A percentile compares a stretch with the other conserved stretches of the same genome.
Evolutionary conservation across 2,329 filamentous ascomycete species (phyloP).

Genomic region (Fusarium sp.): DNA sequence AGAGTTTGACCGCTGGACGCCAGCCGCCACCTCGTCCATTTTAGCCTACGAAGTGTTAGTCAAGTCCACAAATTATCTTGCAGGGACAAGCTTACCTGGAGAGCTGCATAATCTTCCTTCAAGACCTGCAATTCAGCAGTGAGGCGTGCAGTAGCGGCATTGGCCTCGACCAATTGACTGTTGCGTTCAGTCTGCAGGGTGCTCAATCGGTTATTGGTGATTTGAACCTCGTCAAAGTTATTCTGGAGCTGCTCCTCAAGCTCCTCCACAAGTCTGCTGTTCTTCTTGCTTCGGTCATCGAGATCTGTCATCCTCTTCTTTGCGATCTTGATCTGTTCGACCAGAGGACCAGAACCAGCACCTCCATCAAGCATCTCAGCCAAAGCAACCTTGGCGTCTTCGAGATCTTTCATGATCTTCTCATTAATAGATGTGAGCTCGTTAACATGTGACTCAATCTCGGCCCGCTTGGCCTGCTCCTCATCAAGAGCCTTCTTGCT

Average conservation of each 20-base stretch:
- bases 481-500: slow-evolving; percentile 68
- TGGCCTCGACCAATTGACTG: slow-evolving; percentile 81
- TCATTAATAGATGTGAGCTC: slow-evolving; percentile 69
- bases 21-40: slow-evolving; percentile 63
- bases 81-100: slow-evolving; percentile 72
- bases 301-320: slow-evolving; percentile 73
- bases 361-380: slow-evolving; percentile 63
- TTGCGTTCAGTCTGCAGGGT: slow-evolving; percentile 80
- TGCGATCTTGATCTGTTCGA: slow-evolving; percentile 68
- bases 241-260: slow-evolving; percentile 95
- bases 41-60: slow-evolving; percentile 62
- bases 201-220: slow-evolving; percentile 85
- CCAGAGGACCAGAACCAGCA: slow-evolving; percentile 57
- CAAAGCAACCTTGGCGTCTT: slow-evolving; percentile 66
- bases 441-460: slow-evolving; percentile 65
- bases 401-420: slow-evolving; percentile 69
- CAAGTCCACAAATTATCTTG: neutral
- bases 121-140: slow-evolving; percentile 76
- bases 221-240: slow-evolving; percentile 93
- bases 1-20: slow-evolving; percentile 68
- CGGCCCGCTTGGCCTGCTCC: slow-evolving; percentile 67
- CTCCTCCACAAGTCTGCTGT: slow-evolving; percentile 90
- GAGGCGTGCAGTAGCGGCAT: slow-evolving; percentile 68
- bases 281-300: slow-evolving; percentile 83
- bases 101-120: slow-evolving; percentile 75